phyloP scores from a whole-genome alignment of 805 yeast genomes.

The Yarrowia hollandica region DNA sequence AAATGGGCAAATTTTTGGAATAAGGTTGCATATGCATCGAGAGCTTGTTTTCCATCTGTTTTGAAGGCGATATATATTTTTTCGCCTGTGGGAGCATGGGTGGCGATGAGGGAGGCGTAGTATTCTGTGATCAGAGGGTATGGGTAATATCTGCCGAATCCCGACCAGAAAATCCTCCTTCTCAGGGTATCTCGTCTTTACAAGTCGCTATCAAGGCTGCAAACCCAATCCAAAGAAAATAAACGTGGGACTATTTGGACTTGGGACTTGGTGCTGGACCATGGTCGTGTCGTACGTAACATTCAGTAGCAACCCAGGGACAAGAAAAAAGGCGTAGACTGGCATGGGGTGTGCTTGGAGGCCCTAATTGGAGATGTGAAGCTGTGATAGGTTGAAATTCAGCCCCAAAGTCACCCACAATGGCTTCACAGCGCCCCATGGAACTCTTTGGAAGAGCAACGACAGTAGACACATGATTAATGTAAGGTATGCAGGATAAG shows the following conservation, averaged over 20 bases:
- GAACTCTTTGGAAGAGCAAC: conserved; percentile 9
- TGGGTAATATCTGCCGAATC: no score
- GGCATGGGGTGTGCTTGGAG: no score
- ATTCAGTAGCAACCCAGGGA: neutral
- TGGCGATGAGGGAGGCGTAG: neutral
- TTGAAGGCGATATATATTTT: no score
- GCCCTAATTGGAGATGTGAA: neutral
- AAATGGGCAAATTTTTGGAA: conserved; percentile 26
- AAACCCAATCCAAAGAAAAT: conserved; percentile 16
- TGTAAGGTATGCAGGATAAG: conserved; percentile 20
- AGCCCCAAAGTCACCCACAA: neutral
- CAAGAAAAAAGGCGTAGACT: neutral
- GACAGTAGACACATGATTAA: neutral
- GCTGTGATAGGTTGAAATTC: no score
- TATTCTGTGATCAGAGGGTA: no score
- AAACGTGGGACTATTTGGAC: conserved; percentile 25
- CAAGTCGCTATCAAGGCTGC: neutral
- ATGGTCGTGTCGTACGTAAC: neutral
- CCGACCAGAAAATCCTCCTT: no score
- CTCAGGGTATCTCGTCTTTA: no score
- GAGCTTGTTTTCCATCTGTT: neutral
- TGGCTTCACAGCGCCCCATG: neutral
- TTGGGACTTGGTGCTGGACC: conserved; percentile 8
- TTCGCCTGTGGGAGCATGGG: neutral
- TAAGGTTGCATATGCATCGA: conserved; percentile 27